Evolutionary conservation across 2,329 filamentous ascomycete genomes (phyloP).

Genomic region (Fusarium torulosum): DNA sequence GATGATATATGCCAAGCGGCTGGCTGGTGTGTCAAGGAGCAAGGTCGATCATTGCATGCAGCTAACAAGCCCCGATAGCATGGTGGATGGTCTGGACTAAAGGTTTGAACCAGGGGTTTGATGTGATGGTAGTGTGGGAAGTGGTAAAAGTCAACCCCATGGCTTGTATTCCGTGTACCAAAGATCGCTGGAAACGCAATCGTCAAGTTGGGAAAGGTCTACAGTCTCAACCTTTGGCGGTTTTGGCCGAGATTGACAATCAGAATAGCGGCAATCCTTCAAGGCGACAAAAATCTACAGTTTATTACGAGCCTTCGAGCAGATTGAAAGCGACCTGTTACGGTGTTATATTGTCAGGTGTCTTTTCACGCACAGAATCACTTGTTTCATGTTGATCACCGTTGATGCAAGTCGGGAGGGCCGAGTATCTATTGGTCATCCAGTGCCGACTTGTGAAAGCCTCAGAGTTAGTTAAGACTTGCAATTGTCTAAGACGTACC

Average conservation of each 20-base stretch:
- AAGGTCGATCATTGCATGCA: constrained; percentile 1
- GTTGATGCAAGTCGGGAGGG: background rate
- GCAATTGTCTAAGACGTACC: background rate
- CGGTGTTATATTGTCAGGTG: background rate
- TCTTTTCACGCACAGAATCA: background rate
- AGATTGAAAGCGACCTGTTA: background rate
- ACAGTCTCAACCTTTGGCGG: too few relatives aligned
- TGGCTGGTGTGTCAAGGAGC: background rate
- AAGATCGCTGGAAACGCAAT: background rate
- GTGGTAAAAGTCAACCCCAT: background rate
- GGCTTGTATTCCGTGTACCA: background rate
- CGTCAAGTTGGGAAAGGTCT: too few relatives aligned
- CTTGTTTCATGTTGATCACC: background rate
- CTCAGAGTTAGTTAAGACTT: background rate
- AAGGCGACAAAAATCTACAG: background rate
- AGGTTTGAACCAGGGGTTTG: background rate
- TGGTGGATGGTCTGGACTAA: background rate
- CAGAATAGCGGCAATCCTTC: too few relatives aligned
- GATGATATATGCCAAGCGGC: constrained; percentile 9
- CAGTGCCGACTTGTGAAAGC: background rate
- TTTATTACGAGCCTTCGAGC: background rate
- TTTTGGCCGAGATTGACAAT: too few relatives aligned
- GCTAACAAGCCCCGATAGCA: background rate
- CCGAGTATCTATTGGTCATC: background rate
- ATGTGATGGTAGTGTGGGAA: background rate